These are phyloP conservation scores for Apophysomyces variabilis DNA, from an alignment of 371 early-diverging fungal species.

Conservation along the genomic window DNA sequence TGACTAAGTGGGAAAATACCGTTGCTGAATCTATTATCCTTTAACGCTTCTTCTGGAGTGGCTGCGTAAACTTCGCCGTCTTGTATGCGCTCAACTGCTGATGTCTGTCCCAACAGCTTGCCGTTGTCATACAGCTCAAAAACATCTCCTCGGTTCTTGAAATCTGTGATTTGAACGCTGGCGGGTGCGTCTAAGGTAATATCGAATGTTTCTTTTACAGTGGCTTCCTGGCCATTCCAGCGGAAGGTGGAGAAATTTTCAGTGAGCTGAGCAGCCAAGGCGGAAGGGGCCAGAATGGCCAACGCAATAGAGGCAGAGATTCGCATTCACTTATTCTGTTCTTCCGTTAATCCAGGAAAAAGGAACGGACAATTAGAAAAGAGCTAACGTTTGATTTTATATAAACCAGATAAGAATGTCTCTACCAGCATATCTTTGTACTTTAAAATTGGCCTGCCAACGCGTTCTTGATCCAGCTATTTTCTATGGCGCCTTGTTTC, in stretches of 20 bases:
- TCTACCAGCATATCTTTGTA: conserved; percentile 6
- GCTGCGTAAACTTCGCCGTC: background rate
- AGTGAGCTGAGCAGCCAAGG: conserved; percentile 17
- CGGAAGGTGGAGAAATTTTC: conserved; percentile 31
- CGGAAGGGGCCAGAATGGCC: conserved; percentile 5
- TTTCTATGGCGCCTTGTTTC: background rate
- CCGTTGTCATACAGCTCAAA: conserved; percentile 12
- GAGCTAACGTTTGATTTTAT: background rate
- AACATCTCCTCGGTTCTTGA: conserved; percentile 9
- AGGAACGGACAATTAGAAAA: conserved; percentile 2
- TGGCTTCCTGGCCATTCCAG: conserved; percentile 40
- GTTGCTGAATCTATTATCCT: conserved; percentile 3
- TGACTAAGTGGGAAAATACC: conserved; percentile 1
- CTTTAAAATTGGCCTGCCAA: conserved; percentile 9
- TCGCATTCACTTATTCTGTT: background rate
- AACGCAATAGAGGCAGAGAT: conserved; percentile 6
- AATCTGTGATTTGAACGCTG: conserved; percentile 17
- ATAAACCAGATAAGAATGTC: conserved; percentile 9
- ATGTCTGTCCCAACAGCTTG: conserved; percentile 11
- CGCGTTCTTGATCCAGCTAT: conserved; percentile 11
- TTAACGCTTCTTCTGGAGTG: conserved; percentile 11
- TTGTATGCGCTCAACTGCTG: background rate
- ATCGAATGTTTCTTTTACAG: conserved; percentile 39
- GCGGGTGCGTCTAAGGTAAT: conserved; percentile 35
- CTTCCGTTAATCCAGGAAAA: background rate